Evolutionary conservation across 2,329 filamentous ascomycete genomes (phyloP).

Genomic region (Botrytis galanthina): DNA sequence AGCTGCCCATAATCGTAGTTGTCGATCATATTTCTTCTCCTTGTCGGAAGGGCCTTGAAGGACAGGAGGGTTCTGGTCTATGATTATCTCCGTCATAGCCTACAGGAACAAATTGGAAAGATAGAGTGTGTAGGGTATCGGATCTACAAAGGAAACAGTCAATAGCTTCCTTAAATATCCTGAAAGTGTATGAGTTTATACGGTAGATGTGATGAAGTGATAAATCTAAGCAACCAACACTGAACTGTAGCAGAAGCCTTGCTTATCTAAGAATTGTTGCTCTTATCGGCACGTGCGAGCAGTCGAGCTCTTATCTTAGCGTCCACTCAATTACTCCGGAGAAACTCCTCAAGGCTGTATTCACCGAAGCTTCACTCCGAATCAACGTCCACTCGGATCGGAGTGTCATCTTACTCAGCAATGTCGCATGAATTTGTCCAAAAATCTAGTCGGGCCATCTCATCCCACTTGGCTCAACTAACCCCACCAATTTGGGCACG

Average conservation of each 20-base stretch:
- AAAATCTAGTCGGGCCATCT: slow-evolving; percentile 3
- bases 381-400: neutral
- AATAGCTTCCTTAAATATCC: neutral
- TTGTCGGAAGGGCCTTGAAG: slow-evolving; percentile 57
- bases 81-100: slow-evolving; percentile 34
- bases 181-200: neutral
- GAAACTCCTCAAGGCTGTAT: neutral
- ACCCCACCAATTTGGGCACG: neutral
- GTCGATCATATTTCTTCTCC: slow-evolving; percentile 84
- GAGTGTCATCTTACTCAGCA: slow-evolving; percentile 1
- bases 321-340: neutral
- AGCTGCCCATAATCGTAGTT: slow-evolving; percentile 92
- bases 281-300: slow-evolving; percentile 12
- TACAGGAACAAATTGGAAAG: no score
- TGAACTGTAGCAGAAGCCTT: slow-evolving; percentile 4
- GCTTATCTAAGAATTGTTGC: slow-evolving; percentile 15
- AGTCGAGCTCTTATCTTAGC: slow-evolving; percentile 11
- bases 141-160: neutral
- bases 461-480: neutral
- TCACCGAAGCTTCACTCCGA: neutral
- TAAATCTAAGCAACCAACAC: neutral
- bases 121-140: no score
- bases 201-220: neutral
- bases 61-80: slow-evolving; percentile 42
- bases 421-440: neutral